These are phyloP conservation scores for Solanum lycopersicoides DNA, from an alignment of 257 asterid genomes.

Conservation along the genomic window DNA sequence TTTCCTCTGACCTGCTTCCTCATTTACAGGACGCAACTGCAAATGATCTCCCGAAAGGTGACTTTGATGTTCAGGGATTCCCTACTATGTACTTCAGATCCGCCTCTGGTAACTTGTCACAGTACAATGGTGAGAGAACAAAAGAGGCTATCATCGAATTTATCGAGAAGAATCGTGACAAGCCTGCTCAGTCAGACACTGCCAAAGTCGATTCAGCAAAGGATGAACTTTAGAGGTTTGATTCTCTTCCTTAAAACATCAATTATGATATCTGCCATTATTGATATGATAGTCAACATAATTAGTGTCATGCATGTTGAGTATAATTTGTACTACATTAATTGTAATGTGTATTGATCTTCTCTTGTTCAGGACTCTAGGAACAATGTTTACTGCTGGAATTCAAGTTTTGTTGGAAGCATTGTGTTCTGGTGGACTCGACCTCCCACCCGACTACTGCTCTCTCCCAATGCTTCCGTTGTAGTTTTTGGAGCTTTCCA, in stretches of 20 bases:
- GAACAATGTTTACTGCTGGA: background rate
- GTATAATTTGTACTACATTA: background rate
- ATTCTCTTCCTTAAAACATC: background rate
- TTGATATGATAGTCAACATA: background rate
- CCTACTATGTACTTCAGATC: slow-evolving; percentile 14
- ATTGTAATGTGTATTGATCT: background rate
- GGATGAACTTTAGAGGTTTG: slow-evolving; percentile 6
- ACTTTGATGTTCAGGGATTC: slow-evolving; percentile 2
- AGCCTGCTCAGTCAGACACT: background rate
- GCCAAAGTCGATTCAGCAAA: background rate
- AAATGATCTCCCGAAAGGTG: slow-evolving; percentile 1
- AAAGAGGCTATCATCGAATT: slow-evolving; percentile 13
- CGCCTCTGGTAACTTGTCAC: slow-evolving; percentile 8
- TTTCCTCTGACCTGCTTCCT: background rate
- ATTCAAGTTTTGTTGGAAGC: background rate
- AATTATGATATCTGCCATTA: background rate
- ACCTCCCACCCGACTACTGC: background rate
- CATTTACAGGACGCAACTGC: slow-evolving; percentile 7
- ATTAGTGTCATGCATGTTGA: background rate
- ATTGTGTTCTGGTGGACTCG: background rate
- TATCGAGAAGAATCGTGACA: slow-evolving; percentile 6
- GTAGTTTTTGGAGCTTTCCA: background rate
- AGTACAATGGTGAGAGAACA: slow-evolving; percentile 6
- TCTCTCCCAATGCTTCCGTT: background rate
- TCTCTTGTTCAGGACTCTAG: background rate